phyloP scores from a whole-genome alignment of 768 basidiomycete species.

The Boletellus emodensis region DNA sequence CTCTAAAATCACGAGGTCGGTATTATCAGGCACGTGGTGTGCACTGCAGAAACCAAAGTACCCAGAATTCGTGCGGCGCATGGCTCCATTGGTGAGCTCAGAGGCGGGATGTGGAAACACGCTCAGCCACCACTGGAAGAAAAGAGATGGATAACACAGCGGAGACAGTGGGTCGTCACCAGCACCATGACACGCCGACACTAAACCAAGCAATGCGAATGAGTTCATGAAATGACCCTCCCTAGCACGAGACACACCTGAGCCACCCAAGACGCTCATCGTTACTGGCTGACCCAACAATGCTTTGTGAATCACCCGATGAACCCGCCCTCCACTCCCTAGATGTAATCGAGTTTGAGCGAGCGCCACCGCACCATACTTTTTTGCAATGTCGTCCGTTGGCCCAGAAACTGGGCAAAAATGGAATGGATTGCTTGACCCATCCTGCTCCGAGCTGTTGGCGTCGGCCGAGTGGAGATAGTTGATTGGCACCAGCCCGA shows the following conservation, averaged over 20 bases:
- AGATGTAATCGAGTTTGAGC: constrained; percentile 71
- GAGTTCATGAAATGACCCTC: not conserved
- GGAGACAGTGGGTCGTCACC: constrained; percentile 86
- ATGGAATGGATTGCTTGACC: constrained; percentile 60
- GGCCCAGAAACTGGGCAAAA: constrained; percentile 91
- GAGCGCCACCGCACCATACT: constrained; percentile 73
- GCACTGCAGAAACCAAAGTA: constrained; percentile 95
- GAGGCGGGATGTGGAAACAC: constrained; percentile 99
- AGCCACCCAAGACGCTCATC: constrained; percentile 87
- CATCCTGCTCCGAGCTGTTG: constrained; percentile 35
- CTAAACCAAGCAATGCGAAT: constrained; percentile 36
- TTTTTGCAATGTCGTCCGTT: constrained; percentile 70
- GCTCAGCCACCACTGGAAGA: constrained; percentile 96
- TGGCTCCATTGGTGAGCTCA: constrained; percentile 96
- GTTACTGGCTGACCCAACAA: constrained; percentile 83
- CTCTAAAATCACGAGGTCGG: constrained; percentile 93
- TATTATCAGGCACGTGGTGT: constrained; percentile 90
- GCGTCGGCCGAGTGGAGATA: constrained; percentile 63
- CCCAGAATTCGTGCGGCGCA: constrained; percentile 84
- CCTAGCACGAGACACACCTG: constrained; percentile 47
- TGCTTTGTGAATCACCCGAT: constrained; percentile 78
- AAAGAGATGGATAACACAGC: constrained; percentile 86
- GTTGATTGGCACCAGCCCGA: constrained; percentile 65
- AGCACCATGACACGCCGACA: constrained; percentile 90
- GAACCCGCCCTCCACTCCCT: constrained; percentile 79